Evolutionary conservation across 495 filamentous ascomycete genomes (phyloP).

Genomic region (Melanomma pulvis-pyrius): DNA sequence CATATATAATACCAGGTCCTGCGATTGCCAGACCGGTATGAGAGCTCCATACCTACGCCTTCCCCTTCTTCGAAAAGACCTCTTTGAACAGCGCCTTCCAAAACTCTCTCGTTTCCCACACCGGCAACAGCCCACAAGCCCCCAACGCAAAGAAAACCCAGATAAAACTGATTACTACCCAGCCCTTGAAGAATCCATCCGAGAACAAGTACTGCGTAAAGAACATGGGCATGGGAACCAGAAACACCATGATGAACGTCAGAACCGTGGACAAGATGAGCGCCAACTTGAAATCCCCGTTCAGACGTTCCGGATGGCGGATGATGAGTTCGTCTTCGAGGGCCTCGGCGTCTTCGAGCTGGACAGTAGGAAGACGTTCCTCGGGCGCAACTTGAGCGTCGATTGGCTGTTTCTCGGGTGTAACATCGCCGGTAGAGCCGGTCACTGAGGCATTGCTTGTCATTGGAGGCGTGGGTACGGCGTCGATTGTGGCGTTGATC

Average conservation of each 20-base stretch:
- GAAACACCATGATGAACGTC: neutral
- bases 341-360: neutral
- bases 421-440: neutral
- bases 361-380: neutral
- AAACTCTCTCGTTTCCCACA: slow-evolving; percentile 4
- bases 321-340: neutral
- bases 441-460: neutral
- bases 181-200: neutral
- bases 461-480: neutral
- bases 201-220: neutral
- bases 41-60: too few species aligned
- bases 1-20: too few species aligned
- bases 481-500: neutral
- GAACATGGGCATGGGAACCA: slow-evolving; percentile 1
- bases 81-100: too few species aligned
- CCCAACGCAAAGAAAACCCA: slow-evolving; percentile 1
- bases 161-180: neutral
- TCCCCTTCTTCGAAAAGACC: too few species aligned
- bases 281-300: neutral
- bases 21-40: too few species aligned
- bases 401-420: neutral
- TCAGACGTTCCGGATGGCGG: neutral
- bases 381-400: neutral
- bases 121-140: neutral
- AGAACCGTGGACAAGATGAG: neutral